Conservation (phyloP, 768 basidiomycete species). For the Megacollybia marginata region DNA sequence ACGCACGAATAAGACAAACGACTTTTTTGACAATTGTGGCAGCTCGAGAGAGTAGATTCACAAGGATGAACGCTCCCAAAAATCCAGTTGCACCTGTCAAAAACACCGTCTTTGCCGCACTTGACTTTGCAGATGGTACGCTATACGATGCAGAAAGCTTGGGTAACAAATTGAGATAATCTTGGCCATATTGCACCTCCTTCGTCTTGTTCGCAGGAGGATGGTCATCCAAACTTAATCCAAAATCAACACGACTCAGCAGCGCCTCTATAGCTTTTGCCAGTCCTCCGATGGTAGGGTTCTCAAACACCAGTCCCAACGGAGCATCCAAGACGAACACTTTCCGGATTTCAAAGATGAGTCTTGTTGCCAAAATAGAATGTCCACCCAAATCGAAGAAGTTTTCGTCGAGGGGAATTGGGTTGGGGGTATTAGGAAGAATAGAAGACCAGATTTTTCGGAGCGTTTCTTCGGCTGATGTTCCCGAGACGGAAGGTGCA, state of each 20-base stretch:
- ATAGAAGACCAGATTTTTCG: conserved; percentile 80
- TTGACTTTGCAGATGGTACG: conserved; percentile 34
- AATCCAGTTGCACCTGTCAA: conserved; percentile 97
- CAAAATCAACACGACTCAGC: conserved; percentile 67
- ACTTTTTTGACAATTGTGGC: conserved; percentile 65
- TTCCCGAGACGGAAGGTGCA: conserved; percentile 19
- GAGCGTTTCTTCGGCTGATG: conserved; percentile 72
- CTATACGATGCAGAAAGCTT: conserved; percentile 56
- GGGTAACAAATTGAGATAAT: conserved; percentile 57
- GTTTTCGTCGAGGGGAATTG: conserved; percentile 83
- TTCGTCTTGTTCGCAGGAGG: neutral
- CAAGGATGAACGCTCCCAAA: conserved; percentile 87
- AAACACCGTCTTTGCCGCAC: conserved; percentile 60
- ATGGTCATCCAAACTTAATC: conserved; percentile 32
- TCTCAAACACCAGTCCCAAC: conserved; percentile 84
- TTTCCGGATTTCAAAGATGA: conserved; percentile 96
- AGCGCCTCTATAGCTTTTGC: conserved; percentile 70
- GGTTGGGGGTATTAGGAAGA: conserved; percentile 68
- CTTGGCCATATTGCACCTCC: conserved; percentile 52
- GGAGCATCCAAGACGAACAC: conserved; percentile 86
- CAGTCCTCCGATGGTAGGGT: conserved; percentile 77
- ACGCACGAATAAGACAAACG: conserved; percentile 83
- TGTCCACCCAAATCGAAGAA: conserved; percentile 99
- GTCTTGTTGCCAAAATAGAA: conserved; percentile 93
- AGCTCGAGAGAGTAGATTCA: conserved; percentile 59